Evolutionary conservation across 2,329 filamentous ascomycete genomes (phyloP), one percentile per base, ranked within the genome.

Genomic region (Clonostachys solani): DNA sequence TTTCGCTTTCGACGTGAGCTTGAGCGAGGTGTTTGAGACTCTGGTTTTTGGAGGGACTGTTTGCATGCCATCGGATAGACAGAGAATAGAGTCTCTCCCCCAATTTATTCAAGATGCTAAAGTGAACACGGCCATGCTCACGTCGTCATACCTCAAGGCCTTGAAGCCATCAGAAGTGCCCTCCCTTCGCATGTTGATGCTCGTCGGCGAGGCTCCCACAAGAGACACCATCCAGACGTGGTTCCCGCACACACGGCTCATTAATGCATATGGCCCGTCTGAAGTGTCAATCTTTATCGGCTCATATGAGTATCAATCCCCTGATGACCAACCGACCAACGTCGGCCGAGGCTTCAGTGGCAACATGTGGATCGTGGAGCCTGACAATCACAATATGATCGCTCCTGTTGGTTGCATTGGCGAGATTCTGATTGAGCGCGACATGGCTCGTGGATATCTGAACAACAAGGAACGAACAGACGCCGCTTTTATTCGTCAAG

Each of bases 1-100:
- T 7, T 76, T 73, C 52, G 72, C 70, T 2, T 80, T 79, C 42
- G 75, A 81, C 48, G 68, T 69, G 1, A 71, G 67, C 40, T 56
- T 80, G 10, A 44, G 45, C 2, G 56, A 60, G 33, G 54, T 59
- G 5, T 42, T 59, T 23, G 56, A 50, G 1, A 48, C 56, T 0
- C 52, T 60, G 5, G 33, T 51, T 12, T 43, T 46, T 6, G 59
- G 56, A 2, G 59, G 52, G 3, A 52, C 50, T 1, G 47, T 60
- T 12, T 60, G 58, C 29, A 48, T 56, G 5, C 57, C 57, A 0
- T 49, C 50, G 2, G 52, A 56, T 15, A 42, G 47, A 5, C 49
- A 59, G 9, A 42, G 54, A 2, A 45, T 59, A 9, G 33, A 48
- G 35, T 12, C 18, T 17, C 13, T 23, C 17, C 16, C 40, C 15